Evolutionary conservation across 2,329 filamentous ascomycete genomes (phyloP).

Genomic region (Pestalotiopsis sp.): DNA sequence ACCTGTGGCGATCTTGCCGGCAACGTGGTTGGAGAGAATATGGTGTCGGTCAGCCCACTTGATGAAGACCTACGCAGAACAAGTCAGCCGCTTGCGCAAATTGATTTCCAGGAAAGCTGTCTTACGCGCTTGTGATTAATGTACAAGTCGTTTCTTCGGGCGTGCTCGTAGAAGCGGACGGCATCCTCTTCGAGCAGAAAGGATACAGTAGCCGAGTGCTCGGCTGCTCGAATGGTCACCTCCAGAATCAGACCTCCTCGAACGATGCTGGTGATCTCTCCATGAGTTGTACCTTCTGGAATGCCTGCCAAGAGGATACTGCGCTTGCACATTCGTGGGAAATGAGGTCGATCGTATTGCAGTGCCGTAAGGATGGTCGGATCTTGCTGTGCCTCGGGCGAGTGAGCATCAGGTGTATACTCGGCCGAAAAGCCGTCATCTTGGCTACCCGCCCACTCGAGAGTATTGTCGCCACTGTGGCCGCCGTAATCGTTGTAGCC

Average conservation of each 20-base stretch:
- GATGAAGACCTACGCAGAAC: constrained; percentile 59
- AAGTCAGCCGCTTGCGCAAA: not conserved
- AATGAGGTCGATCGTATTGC: constrained; percentile 26
- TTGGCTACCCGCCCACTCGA: constrained; percentile 24
- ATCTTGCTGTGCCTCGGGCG: constrained; percentile 15
- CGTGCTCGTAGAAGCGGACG: constrained; percentile 65
- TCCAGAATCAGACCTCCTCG: constrained; percentile 74
- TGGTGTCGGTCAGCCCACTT: constrained; percentile 75
- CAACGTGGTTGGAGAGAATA: constrained; percentile 63
- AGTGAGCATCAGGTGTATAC: constrained; percentile 23
- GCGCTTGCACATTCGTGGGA: constrained; percentile 46
- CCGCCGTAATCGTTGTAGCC: not conserved
- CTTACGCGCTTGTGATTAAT: constrained; percentile 69
- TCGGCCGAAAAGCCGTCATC: constrained; percentile 22
- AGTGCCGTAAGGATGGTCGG: not conserved
- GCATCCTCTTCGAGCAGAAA: constrained; percentile 69
- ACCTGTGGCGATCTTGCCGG: constrained; percentile 64
- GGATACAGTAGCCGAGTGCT: constrained; percentile 67
- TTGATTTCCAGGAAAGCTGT: not conserved
- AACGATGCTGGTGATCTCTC: constrained; percentile 65
- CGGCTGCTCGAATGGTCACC: constrained; percentile 61
- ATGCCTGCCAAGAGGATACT: constrained; percentile 68
- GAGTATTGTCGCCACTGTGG: constrained; percentile 14
- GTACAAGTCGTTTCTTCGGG: constrained; percentile 67
- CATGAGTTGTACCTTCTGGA: constrained; percentile 62